A percentile compares a stretch with the other conserved stretches of the same genome.
Evolutionary conservation across 345 rosid species (phyloP).

Genomic region (Gossypium anomalum): DNA sequence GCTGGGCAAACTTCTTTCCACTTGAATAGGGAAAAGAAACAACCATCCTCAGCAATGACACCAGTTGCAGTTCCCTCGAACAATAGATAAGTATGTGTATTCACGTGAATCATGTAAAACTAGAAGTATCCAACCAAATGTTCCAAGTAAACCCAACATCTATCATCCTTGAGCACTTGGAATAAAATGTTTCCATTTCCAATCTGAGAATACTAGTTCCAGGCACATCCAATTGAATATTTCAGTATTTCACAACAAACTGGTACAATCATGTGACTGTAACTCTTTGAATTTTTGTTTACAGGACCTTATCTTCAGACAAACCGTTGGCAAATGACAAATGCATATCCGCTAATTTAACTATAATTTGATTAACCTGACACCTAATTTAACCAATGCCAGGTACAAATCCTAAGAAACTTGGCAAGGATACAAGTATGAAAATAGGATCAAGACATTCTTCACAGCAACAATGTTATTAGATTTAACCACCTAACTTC

Average conservation of each 20-base stretch:
- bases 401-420: neutral
- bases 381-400: conserved; percentile 3
- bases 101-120: neutral
- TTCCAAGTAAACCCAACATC: neutral
- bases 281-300: neutral
- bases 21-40: neutral
- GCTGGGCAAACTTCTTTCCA: neutral
- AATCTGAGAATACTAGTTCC: conserved; percentile 9
- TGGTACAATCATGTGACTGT: neutral
- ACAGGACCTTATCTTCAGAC: neutral
- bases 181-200: neutral
- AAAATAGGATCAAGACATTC: conserved; percentile 8
- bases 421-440: neutral
- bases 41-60: neutral
- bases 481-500: conserved; percentile 2
- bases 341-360: neutral
- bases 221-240: neutral
- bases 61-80: neutral
- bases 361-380: neutral
- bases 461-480: neutral
- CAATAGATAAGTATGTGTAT: neutral
- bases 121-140: conserved; percentile 7
- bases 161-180: conserved; percentile 6
- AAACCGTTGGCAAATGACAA: conserved; percentile 6
- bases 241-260: neutral